phyloP scores from a whole-genome alignment of 305 asterid genomes.

The Vinca major region DNA sequence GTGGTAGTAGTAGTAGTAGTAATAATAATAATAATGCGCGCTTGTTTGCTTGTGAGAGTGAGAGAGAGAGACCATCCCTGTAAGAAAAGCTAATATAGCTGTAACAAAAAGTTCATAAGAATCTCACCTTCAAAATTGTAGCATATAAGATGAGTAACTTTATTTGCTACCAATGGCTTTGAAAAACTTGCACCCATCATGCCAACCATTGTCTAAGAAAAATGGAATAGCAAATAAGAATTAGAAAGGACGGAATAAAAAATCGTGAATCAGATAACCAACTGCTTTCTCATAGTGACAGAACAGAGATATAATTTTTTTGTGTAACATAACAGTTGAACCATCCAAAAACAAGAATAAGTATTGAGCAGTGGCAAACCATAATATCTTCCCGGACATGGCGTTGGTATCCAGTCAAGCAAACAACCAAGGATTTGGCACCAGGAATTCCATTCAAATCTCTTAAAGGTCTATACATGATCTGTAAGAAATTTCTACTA shows the following conservation, averaged over 20 bases:
- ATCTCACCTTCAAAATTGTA: constrained; percentile 80
- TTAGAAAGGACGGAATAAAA: constrained; percentile 12
- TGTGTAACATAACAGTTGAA: neutral
- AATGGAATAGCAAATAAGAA: constrained; percentile 16
- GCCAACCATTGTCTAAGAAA: constrained; percentile 62
- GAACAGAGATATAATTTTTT: neutral
- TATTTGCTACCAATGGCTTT: constrained; percentile 66
- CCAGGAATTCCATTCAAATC: constrained; percentile 75
- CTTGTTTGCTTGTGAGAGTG: too few relatives aligned
- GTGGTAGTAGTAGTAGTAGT: too few relatives aligned
- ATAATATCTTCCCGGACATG: constrained; percentile 71
- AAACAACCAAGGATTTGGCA: constrained; percentile 51
- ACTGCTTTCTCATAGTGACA: neutral
- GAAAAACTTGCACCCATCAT: constrained; percentile 84
- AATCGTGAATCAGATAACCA: neutral
- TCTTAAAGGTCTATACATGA: constrained; percentile 57
- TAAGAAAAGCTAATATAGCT: neutral
- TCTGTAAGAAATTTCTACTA: constrained; percentile 26
- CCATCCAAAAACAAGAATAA: neutral
- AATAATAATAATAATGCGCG: too few relatives aligned
- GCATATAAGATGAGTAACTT: constrained; percentile 90
- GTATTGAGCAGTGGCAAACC: constrained; percentile 32
- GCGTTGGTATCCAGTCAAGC: constrained; percentile 83
- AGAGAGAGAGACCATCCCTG: neutral
- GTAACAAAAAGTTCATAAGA: neutral